Conservation (phyloP, 1,284 basidiomycete genomes). For the Trametes hirsuta region DNA sequence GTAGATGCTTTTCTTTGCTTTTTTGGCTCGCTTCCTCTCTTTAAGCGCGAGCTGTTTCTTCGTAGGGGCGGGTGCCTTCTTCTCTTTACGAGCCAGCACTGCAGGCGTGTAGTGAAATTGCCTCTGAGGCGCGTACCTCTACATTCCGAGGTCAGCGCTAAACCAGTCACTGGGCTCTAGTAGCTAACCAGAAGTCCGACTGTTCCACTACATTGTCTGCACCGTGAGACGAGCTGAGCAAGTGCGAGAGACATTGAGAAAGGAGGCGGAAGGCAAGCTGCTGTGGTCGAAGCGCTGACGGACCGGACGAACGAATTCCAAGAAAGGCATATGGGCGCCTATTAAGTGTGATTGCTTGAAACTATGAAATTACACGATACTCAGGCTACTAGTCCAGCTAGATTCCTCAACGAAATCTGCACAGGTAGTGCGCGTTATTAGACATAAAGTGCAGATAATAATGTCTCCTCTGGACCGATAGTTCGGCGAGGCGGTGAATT, state of each 20-base stretch:
- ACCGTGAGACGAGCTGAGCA: conserved; percentile 23
- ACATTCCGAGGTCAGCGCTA: neutral
- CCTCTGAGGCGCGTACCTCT: conserved; percentile 35
- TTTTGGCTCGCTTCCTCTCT: conserved; percentile 47
- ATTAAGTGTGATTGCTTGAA: neutral
- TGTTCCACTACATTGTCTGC: conserved; percentile 26
- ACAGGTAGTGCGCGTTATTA: too few species aligned
- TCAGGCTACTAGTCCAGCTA: too few species aligned
- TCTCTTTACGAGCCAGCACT: conserved; percentile 49
- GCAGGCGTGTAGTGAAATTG: conserved; percentile 54
- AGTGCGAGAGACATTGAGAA: conserved; percentile 27
- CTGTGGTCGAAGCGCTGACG: neutral
- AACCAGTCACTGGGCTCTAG: too few species aligned
- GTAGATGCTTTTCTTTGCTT: conserved; percentile 51
- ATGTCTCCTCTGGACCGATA: too few species aligned
- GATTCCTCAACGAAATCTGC: too few species aligned
- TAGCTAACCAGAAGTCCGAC: conserved; percentile 9
- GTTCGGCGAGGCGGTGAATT: too few species aligned
- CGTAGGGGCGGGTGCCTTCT: conserved; percentile 53
- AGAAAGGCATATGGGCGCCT: conserved; percentile 7
- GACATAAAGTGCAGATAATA: too few species aligned
- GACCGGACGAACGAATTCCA: conserved; percentile 2
- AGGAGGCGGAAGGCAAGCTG: neutral
- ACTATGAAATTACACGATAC: too few species aligned
- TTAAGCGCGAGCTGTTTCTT: conserved; percentile 71